These are phyloP conservation scores for Trichosanthes cucumerina DNA, from an alignment of 306 rosid genomes.

Conservation along the genomic window DNA sequence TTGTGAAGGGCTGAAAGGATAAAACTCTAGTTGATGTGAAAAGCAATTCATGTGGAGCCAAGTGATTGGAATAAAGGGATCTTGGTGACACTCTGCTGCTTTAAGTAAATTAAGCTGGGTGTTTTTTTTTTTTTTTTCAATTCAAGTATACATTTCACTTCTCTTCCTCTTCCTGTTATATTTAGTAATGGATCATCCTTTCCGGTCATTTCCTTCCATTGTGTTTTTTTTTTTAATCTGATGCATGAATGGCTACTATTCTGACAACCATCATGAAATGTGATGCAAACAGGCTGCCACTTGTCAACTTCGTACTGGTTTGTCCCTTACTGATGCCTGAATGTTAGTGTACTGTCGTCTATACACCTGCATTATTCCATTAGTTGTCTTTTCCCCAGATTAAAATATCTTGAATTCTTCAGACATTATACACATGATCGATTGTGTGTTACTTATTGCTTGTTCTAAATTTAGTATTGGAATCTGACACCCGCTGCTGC, in stretches of 20 bases:
- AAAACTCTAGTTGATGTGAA: not conserved
- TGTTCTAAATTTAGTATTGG: not conserved
- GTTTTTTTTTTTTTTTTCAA: not conserved
- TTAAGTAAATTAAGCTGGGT: slow-evolving; percentile 4
- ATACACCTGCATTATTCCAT: not conserved
- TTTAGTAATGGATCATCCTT: not conserved
- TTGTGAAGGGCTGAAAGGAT: slow-evolving; percentile 23
- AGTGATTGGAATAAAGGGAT: slow-evolving; percentile 11
- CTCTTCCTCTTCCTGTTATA: not conserved
- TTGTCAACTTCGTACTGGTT: not conserved
- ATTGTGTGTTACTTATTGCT: not conserved
- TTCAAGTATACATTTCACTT: not conserved
- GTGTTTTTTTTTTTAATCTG: not conserved
- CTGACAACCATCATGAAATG: not conserved
- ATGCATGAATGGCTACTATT: not conserved
- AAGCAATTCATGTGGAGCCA: slow-evolving; percentile 12
- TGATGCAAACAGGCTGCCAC: not conserved
- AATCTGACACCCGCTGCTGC: not conserved
- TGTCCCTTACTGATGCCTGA: not conserved
- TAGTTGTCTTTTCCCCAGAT: not conserved
- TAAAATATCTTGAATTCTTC: not conserved
- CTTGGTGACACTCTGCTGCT: slow-evolving; percentile 10
- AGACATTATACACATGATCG: not conserved
- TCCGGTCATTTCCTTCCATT: not conserved
- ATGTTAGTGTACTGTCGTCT: not conserved